These are phyloP conservation scores for Chlorella sp. DNA, from an alignment of 139 green algal species.

Conservation along the genomic window DNA sequence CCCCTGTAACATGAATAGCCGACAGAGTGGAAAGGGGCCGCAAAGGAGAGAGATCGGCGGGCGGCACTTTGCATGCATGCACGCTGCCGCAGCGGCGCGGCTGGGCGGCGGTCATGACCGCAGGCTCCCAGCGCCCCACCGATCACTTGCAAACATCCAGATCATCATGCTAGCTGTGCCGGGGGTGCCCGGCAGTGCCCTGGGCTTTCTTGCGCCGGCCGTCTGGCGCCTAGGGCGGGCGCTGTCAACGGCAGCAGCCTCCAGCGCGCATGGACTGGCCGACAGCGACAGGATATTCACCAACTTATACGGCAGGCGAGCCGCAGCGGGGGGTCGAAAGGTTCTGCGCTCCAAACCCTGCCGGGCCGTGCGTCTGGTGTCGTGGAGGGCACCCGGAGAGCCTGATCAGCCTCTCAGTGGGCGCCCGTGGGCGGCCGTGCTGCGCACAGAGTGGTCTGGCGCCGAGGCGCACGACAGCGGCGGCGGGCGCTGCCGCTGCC, in stretches of 20 bases:
- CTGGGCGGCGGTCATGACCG: too few species aligned
- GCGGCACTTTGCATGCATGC: too few species aligned
- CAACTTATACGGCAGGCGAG: conserved; percentile 45
- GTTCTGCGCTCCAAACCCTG: background rate
- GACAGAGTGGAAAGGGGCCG: too few species aligned
- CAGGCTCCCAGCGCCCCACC: background rate
- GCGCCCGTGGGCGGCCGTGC: background rate
- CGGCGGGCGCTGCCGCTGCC: too few species aligned
- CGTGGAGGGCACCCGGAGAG: background rate
- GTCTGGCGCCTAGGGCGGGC: too few species aligned
- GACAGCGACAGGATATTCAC: conserved; percentile 43
- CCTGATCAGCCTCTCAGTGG: too few species aligned
- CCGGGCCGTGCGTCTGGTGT: background rate
- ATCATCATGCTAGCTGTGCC: too few species aligned
- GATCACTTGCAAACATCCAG: background rate
- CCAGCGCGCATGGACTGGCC: background rate
- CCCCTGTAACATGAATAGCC: too few species aligned
- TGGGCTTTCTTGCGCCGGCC: too few species aligned
- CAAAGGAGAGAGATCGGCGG: too few species aligned
- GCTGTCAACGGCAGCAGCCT: background rate
- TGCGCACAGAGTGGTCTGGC: background rate
- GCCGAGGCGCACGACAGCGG: background rate
- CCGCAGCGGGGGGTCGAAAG: background rate
- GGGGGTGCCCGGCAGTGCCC: too few species aligned
- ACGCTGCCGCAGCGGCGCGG: too few species aligned